A percentile compares a stretch with the other conserved stretches of the same genome.
Evolutionary conservation across 352 stramenopile species (phyloP).

Genomic region (Pythium graminicola): DNA sequence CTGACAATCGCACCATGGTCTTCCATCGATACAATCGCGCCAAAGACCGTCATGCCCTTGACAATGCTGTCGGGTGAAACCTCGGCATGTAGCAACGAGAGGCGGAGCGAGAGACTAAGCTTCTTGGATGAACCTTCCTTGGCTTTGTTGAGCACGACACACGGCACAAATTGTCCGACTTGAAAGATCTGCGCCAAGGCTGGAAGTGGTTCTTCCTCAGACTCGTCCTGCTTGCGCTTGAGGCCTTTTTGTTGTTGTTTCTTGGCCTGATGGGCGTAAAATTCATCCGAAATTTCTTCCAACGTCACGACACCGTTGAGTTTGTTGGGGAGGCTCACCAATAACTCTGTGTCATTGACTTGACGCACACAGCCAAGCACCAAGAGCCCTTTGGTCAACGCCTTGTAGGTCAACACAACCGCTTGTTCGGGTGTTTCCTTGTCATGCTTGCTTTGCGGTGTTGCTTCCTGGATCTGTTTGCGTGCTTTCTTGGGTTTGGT

Average conservation of each 20-base stretch:
- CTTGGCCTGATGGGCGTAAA: conserved; percentile 34
- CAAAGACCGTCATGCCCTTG: conserved; percentile 77
- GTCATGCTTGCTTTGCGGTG: conserved; percentile 13
- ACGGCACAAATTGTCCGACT: conserved; percentile 81
- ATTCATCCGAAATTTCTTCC: conserved; percentile 77
- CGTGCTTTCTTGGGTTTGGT: conserved; percentile 22
- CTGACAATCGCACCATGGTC: conserved; percentile 94
- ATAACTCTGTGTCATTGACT: conserved; percentile 72
- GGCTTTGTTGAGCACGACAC: conserved; percentile 61
- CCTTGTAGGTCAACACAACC: conserved; percentile 64
- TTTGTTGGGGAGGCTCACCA: conserved; percentile 91
- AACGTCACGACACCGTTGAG: conserved; percentile 88
- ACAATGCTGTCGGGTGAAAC: conserved; percentile 45
- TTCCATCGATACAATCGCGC: conserved; percentile 86
- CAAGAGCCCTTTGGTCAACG: conserved; percentile 53
- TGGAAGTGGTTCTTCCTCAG: conserved; percentile 27
- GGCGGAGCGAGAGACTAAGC: conserved; percentile 88
- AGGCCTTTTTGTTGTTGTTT: conserved; percentile 15
- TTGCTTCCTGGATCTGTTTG: conserved; percentile 1
- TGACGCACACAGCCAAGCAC: conserved; percentile 88
- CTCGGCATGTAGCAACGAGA: conserved; percentile 81
- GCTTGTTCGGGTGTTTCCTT: conserved; percentile 28
- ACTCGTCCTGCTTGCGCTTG: background rate
- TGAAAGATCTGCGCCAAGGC: conserved; percentile 53
- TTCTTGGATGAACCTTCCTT: conserved; percentile 79